Evolutionary conservation across 108 stramenopile species (phyloP).

Genomic region (Parietichytrium sp.): DNA sequence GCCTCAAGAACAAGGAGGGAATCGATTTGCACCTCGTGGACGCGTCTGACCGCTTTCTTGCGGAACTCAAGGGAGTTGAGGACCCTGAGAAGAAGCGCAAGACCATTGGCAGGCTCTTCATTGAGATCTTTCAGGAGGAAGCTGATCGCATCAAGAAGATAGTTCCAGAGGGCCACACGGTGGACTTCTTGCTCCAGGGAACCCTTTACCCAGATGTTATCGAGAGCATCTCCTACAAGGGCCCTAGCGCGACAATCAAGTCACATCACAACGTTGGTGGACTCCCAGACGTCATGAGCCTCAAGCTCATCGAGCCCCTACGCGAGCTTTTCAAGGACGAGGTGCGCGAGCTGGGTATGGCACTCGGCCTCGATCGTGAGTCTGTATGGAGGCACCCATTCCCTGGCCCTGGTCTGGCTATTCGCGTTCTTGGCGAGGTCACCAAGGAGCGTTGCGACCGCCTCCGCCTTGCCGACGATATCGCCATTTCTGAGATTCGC

Average conservation of each 20-base stretch:
- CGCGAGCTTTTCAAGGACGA: conserved; percentile 98
- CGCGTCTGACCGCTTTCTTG: conserved; percentile 87
- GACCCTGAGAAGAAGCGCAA: conserved; percentile 96
- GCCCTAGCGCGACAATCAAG: conserved; percentile 97
- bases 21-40: conserved; percentile 89
- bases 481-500: conserved; percentile 87
- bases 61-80: conserved; percentile 75
- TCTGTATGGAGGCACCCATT: conserved; percentile 97
- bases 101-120: conserved; percentile 93
- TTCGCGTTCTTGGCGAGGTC: conserved; percentile 87
- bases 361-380: conserved; percentile 87
- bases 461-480: conserved; percentile 89
- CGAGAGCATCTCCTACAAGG: conserved; percentile 95
- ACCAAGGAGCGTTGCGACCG: conserved; percentile 80
- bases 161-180: conserved; percentile 53
- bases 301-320: conserved; percentile 95
- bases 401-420: conserved; percentile 98
- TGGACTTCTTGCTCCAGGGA: conserved; percentile 83
- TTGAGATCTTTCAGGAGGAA: conserved; percentile 95
- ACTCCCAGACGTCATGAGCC: conserved; percentile 86
- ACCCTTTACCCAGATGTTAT: conserved; percentile 99
- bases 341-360: conserved; percentile 82
- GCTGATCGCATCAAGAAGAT: conserved; percentile 74
- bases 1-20: conserved; percentile 82
- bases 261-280: conserved; percentile 99